Conservation (phyloP, 305 asterid genomes). For the Fraxinus baroniana region DNA sequence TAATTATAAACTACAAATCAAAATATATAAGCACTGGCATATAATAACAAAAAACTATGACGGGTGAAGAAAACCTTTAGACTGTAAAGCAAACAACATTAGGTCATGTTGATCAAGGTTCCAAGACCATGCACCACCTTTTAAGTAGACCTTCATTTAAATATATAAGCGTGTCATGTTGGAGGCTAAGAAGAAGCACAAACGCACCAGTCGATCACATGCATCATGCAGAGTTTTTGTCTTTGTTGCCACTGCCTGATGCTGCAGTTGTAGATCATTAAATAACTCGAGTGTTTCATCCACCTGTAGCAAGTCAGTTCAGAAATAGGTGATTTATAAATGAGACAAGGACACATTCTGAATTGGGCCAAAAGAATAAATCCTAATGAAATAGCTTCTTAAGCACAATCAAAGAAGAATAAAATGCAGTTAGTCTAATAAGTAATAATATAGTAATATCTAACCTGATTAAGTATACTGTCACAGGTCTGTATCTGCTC, state of each 20-base stretch:
- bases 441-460: slow-evolving; percentile 18
- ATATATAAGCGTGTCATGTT: background rate
- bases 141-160: background rate
- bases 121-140: slow-evolving; percentile 16
- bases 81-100: slow-evolving; percentile 1
- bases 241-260: slow-evolving; percentile 94
- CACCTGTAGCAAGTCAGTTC: slow-evolving; percentile 52
- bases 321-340: slow-evolving; percentile 18
- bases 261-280: slow-evolving; percentile 90
- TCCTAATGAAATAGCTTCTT: slow-evolving; percentile 1
- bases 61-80: background rate
- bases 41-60: background rate
- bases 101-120: background rate
- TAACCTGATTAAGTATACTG: slow-evolving; percentile 82
- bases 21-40: slow-evolving; percentile 8
- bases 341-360: slow-evolving; percentile 19
- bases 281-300: slow-evolving; percentile 94
- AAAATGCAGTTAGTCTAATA: background rate
- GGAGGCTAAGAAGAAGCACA: slow-evolving; percentile 21
- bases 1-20: slow-evolving; percentile 12
- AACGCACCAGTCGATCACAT: slow-evolving; percentile 84
- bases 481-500: slow-evolving; percentile 92
- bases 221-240: slow-evolving; percentile 98
- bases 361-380: slow-evolving; percentile 14
- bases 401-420: background rate